A percentile compares a stretch with the other conserved stretches of the same genome.
phyloP scores from a whole-genome alignment of 176 grass and related monocot genomes.

The Aegilops bicornis region DNA sequence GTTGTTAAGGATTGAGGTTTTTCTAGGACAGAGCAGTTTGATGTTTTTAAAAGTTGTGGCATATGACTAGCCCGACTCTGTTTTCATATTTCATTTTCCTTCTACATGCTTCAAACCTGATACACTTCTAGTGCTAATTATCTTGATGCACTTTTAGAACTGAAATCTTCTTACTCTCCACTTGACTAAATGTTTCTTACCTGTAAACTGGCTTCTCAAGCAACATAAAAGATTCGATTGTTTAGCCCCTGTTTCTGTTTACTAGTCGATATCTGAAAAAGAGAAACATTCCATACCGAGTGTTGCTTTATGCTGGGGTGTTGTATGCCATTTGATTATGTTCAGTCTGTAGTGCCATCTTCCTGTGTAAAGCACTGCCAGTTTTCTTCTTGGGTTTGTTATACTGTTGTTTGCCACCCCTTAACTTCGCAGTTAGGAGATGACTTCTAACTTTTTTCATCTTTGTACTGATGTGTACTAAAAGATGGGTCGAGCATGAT shows the following conservation, averaged over 20 bases:
- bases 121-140: background rate
- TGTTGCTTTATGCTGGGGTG: background rate
- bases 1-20: background rate
- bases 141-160: background rate
- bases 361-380: background rate
- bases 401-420: background rate
- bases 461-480: conserved; percentile 14
- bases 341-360: background rate
- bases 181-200: background rate
- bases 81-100: background rate
- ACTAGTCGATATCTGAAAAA: background rate
- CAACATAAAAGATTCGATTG: background rate
- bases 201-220: background rate
- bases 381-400: background rate
- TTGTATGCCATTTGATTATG: background rate
- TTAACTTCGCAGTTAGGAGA: background rate
- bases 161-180: background rate
- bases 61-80: background rate
- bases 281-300: background rate
- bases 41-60: background rate
- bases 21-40: background rate
- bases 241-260: background rate
- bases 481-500: conserved; percentile 97
- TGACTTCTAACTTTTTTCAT: background rate
- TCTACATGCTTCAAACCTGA: background rate